Base-by-base conservation (phyloP, 148 eudicot genomes). In the Camellia lanceoleosa region DNA sequence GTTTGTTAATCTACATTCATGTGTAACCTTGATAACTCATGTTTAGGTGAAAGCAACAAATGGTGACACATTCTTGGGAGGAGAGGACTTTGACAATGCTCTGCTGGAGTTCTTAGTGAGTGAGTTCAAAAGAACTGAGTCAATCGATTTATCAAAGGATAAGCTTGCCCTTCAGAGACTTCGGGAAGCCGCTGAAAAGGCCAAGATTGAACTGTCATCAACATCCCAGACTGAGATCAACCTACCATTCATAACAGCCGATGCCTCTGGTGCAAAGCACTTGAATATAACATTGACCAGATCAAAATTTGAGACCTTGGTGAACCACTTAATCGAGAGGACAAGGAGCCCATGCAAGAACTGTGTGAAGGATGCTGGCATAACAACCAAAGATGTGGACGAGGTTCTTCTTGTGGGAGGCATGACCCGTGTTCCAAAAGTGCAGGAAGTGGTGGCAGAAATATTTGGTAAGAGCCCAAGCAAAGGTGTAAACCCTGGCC, bases 1-100 rank as follows among this genome's bases (percentile, higher is more conserved):
- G n/a, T 18, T 5, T 0, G 52, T 54, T 41, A 66, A 18, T 49
- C 7, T 43, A 15, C 43, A 12, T 70, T 23, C 3, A 6, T 0
- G 61, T 51, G 15, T 23, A 54, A 20, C 44, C 60, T 30, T 30
- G 14, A 15, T 10, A 52, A 16, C 51, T 38, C 13, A 5, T 7
- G 59, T 75, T 4, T 79, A 86, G 88, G 88, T 86, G n/a, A 86
- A 86, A 81, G 86, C 88, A 41, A 86, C 88, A 43, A 86, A 86
- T 70, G 88, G 88, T 14, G 88, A 86, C 70, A 86, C 88, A 47
- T 86, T 83, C 78, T 75, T 80, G 76, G 88, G 88, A 0, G 88
- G 88, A 10, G 88, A 86, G 61, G 88, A 86, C 63, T 86, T 84
- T 73, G 87, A 84, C 79, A 81, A 81, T 66, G 13, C 84, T 7